Percentiles rank a stretch among this genome's conserved stretches.
Conservation (phyloP, 2,329 filamentous ascomycete species). For the Acrocalymma vagum region DNA sequence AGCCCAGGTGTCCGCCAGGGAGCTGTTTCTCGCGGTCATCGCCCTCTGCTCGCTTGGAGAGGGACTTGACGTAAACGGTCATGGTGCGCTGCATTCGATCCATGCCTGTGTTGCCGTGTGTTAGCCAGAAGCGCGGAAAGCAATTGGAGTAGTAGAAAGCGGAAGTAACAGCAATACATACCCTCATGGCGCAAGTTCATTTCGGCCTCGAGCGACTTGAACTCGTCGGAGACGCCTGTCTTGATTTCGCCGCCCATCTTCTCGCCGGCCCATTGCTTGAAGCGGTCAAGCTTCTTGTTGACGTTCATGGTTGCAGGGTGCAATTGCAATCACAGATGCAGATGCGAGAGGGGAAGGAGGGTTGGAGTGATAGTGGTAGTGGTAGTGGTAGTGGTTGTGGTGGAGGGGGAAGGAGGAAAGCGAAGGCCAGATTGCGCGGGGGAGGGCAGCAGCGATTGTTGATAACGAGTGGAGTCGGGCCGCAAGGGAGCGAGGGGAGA, state of each 20-base stretch:
- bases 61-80: conserved; percentile 85
- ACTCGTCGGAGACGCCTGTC: conserved; percentile 87
- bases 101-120: conserved; percentile 69
- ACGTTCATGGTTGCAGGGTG: conserved; percentile 61
- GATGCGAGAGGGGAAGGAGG: conserved; percentile 7
- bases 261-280: conserved; percentile 98
- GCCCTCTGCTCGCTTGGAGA: conserved; percentile 82
- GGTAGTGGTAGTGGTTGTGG: background rate
- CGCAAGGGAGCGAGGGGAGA: no score
- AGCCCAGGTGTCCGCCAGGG: conserved; percentile 80
- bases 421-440: conserved; percentile 18
- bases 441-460: conserved; percentile 10
- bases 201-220: conserved; percentile 87
- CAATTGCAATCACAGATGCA: background rate
- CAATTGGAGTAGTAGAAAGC: conserved; percentile 10
- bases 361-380: no score
- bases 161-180: conserved; percentile 52
- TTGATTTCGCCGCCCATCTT: conserved; percentile 93
- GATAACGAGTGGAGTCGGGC: conserved; percentile 24
- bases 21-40: conserved; percentile 90
- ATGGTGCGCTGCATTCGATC: conserved; percentile 88
- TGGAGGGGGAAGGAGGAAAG: conserved; percentile 8
- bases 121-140: conserved; percentile 10
- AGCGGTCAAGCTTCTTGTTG: conserved; percentile 90
- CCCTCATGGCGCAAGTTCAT: conserved; percentile 91